Conservation (phyloP, 352 stramenopile genomes). For the Pythium vanterpoolii region DNA sequence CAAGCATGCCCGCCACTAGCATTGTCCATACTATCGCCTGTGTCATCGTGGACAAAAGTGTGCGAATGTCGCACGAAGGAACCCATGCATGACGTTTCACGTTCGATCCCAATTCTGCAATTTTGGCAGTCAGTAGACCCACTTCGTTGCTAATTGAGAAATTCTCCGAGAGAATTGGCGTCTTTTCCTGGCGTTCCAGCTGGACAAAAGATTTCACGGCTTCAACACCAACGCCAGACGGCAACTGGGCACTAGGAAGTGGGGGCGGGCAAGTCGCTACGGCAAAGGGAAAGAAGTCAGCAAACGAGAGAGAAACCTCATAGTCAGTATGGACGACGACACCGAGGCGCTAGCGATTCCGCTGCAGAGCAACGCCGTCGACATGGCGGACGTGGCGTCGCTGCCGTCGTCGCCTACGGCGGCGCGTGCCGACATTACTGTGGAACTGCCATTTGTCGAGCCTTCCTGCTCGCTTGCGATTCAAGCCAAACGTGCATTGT, state of each 20-base stretch:
- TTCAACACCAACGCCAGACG: constrained; percentile 23
- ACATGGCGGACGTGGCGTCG: constrained; percentile 30
- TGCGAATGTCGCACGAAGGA: not conserved
- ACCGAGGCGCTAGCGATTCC: constrained; percentile 30
- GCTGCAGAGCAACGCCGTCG: constrained; percentile 45
- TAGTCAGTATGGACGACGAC: not conserved
- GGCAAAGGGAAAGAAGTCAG: not conserved
- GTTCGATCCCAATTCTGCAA: not conserved
- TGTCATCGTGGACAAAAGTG: not conserved
- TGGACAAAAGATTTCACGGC: constrained; percentile 26
- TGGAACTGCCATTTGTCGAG: constrained; percentile 60
- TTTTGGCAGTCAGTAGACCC: not conserved
- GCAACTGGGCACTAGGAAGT: not conserved
- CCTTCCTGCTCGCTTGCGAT: constrained; percentile 57
- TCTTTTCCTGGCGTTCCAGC: constrained; percentile 17
- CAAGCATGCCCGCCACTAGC: not conserved
- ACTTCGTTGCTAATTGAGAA: not conserved
- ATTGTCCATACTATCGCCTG: not conserved
- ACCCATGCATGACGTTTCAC: not conserved
- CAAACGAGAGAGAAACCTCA: not conserved
- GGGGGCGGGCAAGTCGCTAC: not conserved
- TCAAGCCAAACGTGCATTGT: constrained; percentile 65
- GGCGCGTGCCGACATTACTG: constrained; percentile 36
- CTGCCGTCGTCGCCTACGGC: constrained; percentile 57
- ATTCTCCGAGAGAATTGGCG: constrained; percentile 1